These are phyloP conservation scores for Trypanosoma rangeli DNA, from an alignment of 208 protist species.

Conservation along the genomic window DNA sequence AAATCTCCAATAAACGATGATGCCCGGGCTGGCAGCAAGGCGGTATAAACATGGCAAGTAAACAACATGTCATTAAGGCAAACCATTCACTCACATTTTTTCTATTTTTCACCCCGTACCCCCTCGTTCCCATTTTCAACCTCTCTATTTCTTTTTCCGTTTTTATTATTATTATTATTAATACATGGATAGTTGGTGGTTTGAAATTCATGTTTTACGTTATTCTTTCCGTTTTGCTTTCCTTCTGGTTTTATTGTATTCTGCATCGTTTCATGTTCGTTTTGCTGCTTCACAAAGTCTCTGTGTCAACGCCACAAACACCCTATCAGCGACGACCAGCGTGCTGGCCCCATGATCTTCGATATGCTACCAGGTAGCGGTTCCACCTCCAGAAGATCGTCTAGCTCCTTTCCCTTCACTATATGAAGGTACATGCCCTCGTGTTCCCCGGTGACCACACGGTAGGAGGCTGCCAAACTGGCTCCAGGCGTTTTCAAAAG, in stretches of 20 bases:
- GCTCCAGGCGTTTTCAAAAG: conserved; percentile 48
- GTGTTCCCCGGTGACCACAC: conserved; percentile 48
- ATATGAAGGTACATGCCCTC: conserved; percentile 78
- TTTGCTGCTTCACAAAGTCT: background rate
- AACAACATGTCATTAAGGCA: too few species aligned
- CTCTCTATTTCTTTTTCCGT: too few species aligned
- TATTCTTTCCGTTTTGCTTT: too few species aligned
- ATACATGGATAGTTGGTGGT: too few species aligned
- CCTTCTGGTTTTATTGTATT: background rate
- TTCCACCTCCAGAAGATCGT: conserved; percentile 52
- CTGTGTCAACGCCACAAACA: conserved; percentile 61
- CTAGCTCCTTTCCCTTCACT: conserved; percentile 65
- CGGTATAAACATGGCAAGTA: too few species aligned
- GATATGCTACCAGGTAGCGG: conserved; percentile 44
- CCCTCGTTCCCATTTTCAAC: too few species aligned
- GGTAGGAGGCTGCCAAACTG: conserved; percentile 69
- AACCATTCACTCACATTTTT: too few species aligned
- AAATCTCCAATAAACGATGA: too few species aligned
- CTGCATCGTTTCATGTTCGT: background rate
- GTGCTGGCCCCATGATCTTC: conserved; percentile 65
- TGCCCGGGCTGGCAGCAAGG: too few species aligned
- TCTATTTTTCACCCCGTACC: too few species aligned
- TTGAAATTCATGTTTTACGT: too few species aligned
- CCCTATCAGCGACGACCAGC: conserved; percentile 61
- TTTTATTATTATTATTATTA: too few species aligned